Evolutionary conservation across 805 yeast genomes (phyloP), one percentile per base, ranked within the genome.

Genomic region (Candida ovalis): DNA sequence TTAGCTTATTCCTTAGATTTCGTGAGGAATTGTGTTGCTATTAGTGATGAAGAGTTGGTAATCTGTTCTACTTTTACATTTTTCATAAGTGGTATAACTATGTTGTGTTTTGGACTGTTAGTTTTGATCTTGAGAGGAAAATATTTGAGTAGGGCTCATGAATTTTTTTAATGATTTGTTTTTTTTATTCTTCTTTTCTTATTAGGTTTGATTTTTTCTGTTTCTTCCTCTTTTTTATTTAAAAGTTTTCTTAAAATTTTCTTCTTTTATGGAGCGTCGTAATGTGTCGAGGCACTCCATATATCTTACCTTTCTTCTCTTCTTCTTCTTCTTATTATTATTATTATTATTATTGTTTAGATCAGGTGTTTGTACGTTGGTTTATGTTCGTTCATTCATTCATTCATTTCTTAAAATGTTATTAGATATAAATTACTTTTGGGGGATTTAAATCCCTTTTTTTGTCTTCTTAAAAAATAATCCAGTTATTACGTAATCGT

Each of bases 1-100:
- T 63, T 88, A 44, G 56, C 82, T 13, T 91, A 85, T 64, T 96
- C 95, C 1, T 56, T 69, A n/a, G 70, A 81, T 24, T 83, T 78
- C 53, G 89, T 87, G 52, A 46, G 51, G 15, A 59, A 66, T 45
- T 69, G 79, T 49, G 51, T 52, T 36, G 24, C 47, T 1, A 33
- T 46, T 5, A 35, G 55, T 13, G 47, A 47, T 22, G 55, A 53
- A 28, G 49, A 50, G n/a, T 48, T 63, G 30, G 64, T 61, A n/a
- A 63, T 67, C 33, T 67, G 71, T 49, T 63, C 69, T 2, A 62
- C 68, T 1, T 44, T 55, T 24, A 67, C 71, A 1, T 67, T 67
- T 51, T 58, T 67, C 25, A 36, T 59, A 8, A 57, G 63, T 43
- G 70, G 71, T 2, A 23, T 49, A 3, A 32, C 51, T 5, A 48